A percentile compares a stretch with the other conserved stretches of the same genome.
phyloP scores from a whole-genome alignment of 306 rosid species.

The Prunus dulcis region DNA sequence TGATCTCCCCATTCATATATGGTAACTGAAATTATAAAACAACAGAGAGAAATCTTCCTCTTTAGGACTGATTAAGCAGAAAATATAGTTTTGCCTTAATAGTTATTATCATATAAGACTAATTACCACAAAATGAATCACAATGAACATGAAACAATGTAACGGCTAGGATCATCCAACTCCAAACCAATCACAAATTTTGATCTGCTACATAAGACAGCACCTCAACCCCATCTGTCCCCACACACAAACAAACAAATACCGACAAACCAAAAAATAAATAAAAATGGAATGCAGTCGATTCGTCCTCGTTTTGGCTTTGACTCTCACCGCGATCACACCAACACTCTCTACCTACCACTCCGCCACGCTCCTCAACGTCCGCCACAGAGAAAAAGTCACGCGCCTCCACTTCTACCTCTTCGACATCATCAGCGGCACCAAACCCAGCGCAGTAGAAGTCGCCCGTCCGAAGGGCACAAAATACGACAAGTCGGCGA shows the following conservation, averaged over 20 bases:
- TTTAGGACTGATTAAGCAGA: neutral
- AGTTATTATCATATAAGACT: no score
- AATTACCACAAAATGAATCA: no score
- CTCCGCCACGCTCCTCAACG: constrained; percentile 4
- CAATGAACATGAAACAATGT: no score
- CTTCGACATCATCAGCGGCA: constrained; percentile 40
- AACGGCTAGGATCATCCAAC: no score
- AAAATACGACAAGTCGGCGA: constrained; percentile 3
- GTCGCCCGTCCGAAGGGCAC: constrained; percentile 23
- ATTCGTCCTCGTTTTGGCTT: neutral
- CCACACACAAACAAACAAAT: neutral
- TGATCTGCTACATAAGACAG: no score
- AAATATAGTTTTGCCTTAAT: no score
- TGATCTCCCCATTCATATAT: neutral
- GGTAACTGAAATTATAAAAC: neutral
- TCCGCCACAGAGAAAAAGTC: constrained; percentile 26
- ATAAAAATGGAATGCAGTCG: constrained; percentile 15
- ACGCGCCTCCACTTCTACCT: constrained; percentile 46
- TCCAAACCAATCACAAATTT: no score
- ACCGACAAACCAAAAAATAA: neutral
- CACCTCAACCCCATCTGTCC: constrained; percentile 5
- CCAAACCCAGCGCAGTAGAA: constrained; percentile 23
- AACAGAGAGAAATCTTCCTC: neutral
- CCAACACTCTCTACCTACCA: constrained; percentile 21
- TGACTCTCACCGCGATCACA: constrained; percentile 2